phyloP scores from a whole-genome alignment of 345 rosid genomes.

The Hibiscus tridactylites region DNA sequence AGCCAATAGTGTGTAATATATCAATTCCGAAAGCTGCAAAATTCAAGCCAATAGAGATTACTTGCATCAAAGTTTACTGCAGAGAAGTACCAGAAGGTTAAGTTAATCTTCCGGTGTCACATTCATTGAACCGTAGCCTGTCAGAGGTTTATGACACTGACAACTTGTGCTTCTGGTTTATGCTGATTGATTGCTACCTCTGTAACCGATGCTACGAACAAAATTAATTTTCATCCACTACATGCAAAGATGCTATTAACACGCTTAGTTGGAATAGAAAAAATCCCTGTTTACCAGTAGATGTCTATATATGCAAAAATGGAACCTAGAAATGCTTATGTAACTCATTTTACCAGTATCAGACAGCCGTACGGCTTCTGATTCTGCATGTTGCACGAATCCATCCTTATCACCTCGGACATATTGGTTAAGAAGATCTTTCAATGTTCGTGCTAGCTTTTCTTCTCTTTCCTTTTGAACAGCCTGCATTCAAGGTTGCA shows the following conservation, averaged over 20 bases:
- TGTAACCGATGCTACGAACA: background rate
- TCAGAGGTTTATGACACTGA: background rate
- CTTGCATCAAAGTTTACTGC: background rate
- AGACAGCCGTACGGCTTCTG: slow-evolving; percentile 53
- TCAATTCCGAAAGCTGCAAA: slow-evolving; percentile 51
- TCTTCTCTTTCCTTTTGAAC: slow-evolving; percentile 73
- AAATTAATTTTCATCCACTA: background rate
- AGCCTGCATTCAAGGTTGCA: slow-evolving; percentile 27
- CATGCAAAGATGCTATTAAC: background rate
- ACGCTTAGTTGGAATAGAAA: background rate
- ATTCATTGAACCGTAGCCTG: background rate
- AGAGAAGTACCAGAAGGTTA: background rate
- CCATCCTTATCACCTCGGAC: slow-evolving; percentile 52
- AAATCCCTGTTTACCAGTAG: background rate
- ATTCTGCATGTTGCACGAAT: slow-evolving; percentile 41
- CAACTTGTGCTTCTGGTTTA: too few relatives aligned
- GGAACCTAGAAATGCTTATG: background rate
- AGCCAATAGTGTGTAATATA: slow-evolving; percentile 50
- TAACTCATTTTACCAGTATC: slow-evolving; percentile 32
- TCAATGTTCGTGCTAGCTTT: slow-evolving; percentile 47
- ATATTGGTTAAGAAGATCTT: slow-evolving; percentile 42
- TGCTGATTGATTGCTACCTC: background rate
- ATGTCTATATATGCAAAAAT: background rate
- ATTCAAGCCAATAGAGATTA: background rate
- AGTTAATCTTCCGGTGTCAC: background rate